Percentiles rank a stretch among this genome's conserved stretches.
These are phyloP conservation scores for Gautieria morchelliformis DNA, from an alignment of 768 basidiomycete species.

Conservation along the genomic window DNA sequence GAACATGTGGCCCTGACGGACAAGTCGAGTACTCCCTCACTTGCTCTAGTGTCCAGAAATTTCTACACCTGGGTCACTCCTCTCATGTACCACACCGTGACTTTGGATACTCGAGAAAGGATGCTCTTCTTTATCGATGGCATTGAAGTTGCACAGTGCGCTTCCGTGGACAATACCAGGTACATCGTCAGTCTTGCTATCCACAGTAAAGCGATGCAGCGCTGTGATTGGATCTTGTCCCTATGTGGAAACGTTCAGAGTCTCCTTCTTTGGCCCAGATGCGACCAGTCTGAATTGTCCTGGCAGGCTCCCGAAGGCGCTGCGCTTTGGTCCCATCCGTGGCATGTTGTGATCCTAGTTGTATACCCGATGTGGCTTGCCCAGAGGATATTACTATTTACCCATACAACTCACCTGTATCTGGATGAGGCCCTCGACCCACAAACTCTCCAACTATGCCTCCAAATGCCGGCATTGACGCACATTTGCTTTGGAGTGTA, in stretches of 20 bases:
- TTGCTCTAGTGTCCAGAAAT: neutral
- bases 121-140: neutral
- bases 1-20: neutral
- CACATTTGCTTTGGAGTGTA: constrained; percentile 4
- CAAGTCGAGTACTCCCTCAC: neutral
- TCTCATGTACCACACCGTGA: neutral
- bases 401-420: constrained; percentile 3
- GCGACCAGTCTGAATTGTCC: no score
- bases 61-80: constrained; percentile 4
- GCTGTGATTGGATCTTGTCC: constrained; percentile 5
- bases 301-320: neutral
- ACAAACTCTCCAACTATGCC: neutral
- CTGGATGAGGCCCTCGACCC: neutral
- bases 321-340: constrained; percentile 1
- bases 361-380: neutral
- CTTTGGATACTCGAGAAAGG: neutral
- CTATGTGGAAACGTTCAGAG: neutral
- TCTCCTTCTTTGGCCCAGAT: neutral
- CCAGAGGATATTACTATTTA: neutral
- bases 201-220: neutral
- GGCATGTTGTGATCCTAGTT: neutral
- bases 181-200: neutral
- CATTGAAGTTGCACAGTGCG: constrained; percentile 6
- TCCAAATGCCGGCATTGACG: neutral
- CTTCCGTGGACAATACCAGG: neutral